Evolutionary conservation across 108 stramenopile genomes (phyloP), one percentile per base, ranked within the genome.

Genomic region (Chaetoceros muelleri): DNA sequence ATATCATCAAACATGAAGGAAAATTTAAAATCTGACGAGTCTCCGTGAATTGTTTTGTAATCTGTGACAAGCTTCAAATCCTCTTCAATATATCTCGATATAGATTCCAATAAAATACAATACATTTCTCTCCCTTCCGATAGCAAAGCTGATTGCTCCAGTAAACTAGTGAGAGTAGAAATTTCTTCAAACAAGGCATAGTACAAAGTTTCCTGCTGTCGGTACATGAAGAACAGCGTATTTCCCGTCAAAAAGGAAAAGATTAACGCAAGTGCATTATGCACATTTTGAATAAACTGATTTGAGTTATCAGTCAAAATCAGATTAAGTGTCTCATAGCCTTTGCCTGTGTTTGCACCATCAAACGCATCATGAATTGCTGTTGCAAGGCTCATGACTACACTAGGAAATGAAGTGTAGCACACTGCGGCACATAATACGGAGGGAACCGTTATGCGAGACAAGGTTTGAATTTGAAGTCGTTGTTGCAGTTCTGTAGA

Each of bases 131-230:
- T 61, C n/a, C 75, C 75, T 46, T 69, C 66, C 18, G 71, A 69
- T 29, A 76, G 67, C 28, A 76, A 71, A 8, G 75, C 71, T 24
- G 72, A 66, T 58, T 76, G 75, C 48, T 76, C 75, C 50, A 76
- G 50, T 0, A 76, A 63, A 10, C 57, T 60, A 44, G 72, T 76
- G 3, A 71, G 63, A 49, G 72, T 71, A 0, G 75, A 69, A 21
- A 76, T 71, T 55, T 76, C 75, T 22, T 72, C 67, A 28, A 69
- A 76, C 19, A 76, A 67, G 1, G 71, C 67, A 46, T 62, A 58
- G 55, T 76, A 76, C 8, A 40, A 13, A 10, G 34, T 30, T 53
- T 64, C 63, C 50, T 59, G 57, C 20, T 64, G 63, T 17, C 24
- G 26, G 26, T 65, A 65, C 48, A 65, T 50, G 25, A 58, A 65